Base-by-base conservation (phyloP, 352 stramenopile genomes). In the Phytophthora quininea region DNA sequence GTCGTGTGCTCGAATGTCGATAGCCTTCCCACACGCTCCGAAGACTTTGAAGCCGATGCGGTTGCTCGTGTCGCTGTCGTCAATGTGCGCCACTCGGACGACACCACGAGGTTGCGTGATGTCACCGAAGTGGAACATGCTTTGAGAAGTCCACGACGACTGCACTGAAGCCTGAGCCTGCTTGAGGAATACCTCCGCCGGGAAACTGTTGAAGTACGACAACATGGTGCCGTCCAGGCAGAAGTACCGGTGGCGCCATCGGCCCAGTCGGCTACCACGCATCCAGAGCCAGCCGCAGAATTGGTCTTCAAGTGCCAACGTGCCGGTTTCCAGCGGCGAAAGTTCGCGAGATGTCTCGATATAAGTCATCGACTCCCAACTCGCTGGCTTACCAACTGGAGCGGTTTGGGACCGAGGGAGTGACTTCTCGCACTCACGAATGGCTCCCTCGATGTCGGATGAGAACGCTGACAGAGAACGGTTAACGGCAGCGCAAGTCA, bases 231-330 rank as follows among this genome's bases (percentile, higher is more conserved):
- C 79, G 33, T 89, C 83, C 27, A 93, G 56, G 62, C 79, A 90
- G 43, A 93, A 91, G 62, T 92, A 93, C 10, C 85, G 81, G 45
- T 92, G 83, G 5, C 82, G 76, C 86, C 86, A 94, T 7, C 82
- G 78, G 32, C 82, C 79, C 24, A 92, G 67, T 37, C 79, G 73
- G 31, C 67, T 62, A 32, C 77, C 79, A 5, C 83, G 82, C 84
- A 94, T 94, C 86, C 86, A 94, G 4, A 94, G 75, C 86, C 86
- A 94, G 5, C 86, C 86, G 46, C 76, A 91, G 66, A 92, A 91
- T 49, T 91, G 83, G 50, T 89, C 79, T 33, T 91, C 80, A n/a
- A 92, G 58, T 10, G 77, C 55, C 14, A 87, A 69, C 42, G 33
- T 70, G 12, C 72, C 68, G 0, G 74, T 77, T 43, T 88, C 81